Evolutionary conservation across 2,329 filamentous ascomycete species (phyloP).

Genomic region (Alternaria solani): DNA sequence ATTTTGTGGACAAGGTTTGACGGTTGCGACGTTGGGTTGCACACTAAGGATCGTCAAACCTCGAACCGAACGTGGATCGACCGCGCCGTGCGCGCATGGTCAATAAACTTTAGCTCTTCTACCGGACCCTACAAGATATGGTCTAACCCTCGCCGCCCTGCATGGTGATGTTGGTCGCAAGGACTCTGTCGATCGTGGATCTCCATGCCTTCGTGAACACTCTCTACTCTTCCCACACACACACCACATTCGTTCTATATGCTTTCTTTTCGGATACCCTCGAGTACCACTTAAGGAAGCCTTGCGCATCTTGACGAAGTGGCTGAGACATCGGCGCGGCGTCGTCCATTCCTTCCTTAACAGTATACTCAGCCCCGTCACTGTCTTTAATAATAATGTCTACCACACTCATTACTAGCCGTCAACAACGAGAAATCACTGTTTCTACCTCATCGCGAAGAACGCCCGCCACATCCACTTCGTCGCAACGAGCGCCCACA

Average conservation of each 20-base stretch:
- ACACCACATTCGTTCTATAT: slow-evolving; percentile 26
- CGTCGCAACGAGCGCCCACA: slow-evolving; percentile 8
- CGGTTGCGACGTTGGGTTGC: slow-evolving; percentile 31
- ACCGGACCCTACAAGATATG: slow-evolving; percentile 33
- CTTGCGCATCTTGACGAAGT: slow-evolving; percentile 11
- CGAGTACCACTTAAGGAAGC: slow-evolving; percentile 8
- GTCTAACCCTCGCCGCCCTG: slow-evolving; percentile 28
- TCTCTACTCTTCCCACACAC: slow-evolving; percentile 18
- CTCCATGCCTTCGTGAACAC: slow-evolving; percentile 18
- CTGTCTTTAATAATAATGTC: slow-evolving; percentile 39
- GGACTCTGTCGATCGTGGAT: slow-evolving; percentile 26
- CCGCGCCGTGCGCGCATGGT: slow-evolving; percentile 26
- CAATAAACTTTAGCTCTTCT: slow-evolving; percentile 37
- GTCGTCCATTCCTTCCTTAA: slow-evolving; percentile 10
- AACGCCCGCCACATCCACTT: slow-evolving; percentile 1
- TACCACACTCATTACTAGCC: slow-evolving; percentile 24
- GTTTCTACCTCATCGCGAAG: slow-evolving; percentile 14
- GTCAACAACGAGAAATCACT: slow-evolving; percentile 12
- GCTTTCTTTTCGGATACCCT: slow-evolving; percentile 8
- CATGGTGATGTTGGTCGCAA: slow-evolving; percentile 28
- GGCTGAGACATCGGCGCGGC: slow-evolving; percentile 14
- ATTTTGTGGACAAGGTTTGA: slow-evolving; percentile 29
- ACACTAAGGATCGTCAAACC: slow-evolving; percentile 37
- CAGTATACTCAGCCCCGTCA: slow-evolving; percentile 2
- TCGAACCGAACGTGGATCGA: slow-evolving; percentile 31